Base-by-base conservation (phyloP, 2,329 filamentous ascomycete genomes). In the Botryotinia narcissicola region DNA sequence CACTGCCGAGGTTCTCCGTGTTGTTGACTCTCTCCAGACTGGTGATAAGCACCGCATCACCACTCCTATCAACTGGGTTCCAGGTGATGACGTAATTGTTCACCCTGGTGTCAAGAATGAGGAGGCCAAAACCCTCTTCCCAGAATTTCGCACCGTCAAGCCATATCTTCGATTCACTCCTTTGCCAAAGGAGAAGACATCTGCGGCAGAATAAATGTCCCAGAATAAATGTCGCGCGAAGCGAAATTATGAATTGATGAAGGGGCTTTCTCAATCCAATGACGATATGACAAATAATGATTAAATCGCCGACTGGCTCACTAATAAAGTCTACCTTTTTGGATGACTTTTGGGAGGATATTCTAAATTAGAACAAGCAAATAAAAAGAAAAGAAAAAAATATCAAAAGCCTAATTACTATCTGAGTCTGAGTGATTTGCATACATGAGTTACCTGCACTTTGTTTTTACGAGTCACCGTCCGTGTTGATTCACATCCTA, bases 11-110 rank as follows among this genome's bases (percentile, higher is more conserved):
- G 90, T 95, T 70, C 89, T 94, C 79, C 90, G 92, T 80, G 90
- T 94, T 78, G 84, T 94, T 82, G 92, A 94, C 86, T 92, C 91
- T 73, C 88, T 94, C 77, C 92, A 94, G 87, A 90, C 90, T 40
- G 93, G 92, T 74, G 95, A 97, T 85, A 94, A 93, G 89, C 90
- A 95, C 88, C 92, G 92, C 80, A 85, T 97, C 81, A 94, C 92
- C 77, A 96, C 93, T 73, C 94, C 94, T 68, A 95, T 97, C 84
- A 92, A 97, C 87, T 97, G 94, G 94, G 86, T 91, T 57, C 90
- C 90, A 62, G 94, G 94, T 72, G 92, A 97, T 80, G 94, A 98
- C 82, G 95, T 97, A 78, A 97, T 98, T 81, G 93, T 98, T 76
- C 93, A 94, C 81, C 93, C 94, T 64, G 87, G 86, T 75, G 90